Evolutionary conservation across 768 basidiomycete genomes (phyloP), one percentile per base, ranked within the genome.

Genomic region (Lactarius hengduanensis): DNA sequence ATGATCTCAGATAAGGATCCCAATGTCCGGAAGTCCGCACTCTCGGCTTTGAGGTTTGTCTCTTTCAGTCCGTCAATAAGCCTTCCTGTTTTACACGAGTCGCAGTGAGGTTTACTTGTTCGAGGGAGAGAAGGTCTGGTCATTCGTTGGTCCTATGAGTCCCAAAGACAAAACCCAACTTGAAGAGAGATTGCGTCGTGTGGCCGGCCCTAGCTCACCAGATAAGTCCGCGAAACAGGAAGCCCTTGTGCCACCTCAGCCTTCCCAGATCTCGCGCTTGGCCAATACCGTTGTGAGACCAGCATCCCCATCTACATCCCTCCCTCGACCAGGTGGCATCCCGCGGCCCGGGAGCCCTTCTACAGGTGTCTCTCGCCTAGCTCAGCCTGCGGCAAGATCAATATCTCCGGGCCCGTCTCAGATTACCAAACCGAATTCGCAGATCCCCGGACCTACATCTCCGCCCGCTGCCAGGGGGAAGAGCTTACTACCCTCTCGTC

Each of bases 1-100:
- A 86, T 91, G 82, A 88, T 97, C 68, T 86, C 89, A 30, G 95
- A 96, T 74, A 93, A 92, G 74, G 96, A 98, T 76, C 86, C 92
- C 1, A 82, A 85, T 64, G 94, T 95, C 54, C 85, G 96, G 13
- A 96, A 91, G 73, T 93, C 96, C 9, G 91, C 94, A 4, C 80
- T 98, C 43, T 83, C 85, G 40, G 83, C 87, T 45, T 80, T 98
- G 59, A 90, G 94, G 94, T 91, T 73, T 72, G 80, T 78, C n/a
- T 62, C 30, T 57, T 53, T 54, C 15, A 50, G 28, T 57, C 70
- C 5, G 18, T 61, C 36, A 13, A 60, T 41, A 26, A 57, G 72
- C 67, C 47, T n/a, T 57, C 22, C 32, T 28, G 16, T 43, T 43
- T 61, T 32, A 69, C 16, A 20, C 30, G 28, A 60, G 4, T 18